Conservation (phyloP, 2,329 filamentous ascomycete species). For the Talaromyces islandicus region DNA sequence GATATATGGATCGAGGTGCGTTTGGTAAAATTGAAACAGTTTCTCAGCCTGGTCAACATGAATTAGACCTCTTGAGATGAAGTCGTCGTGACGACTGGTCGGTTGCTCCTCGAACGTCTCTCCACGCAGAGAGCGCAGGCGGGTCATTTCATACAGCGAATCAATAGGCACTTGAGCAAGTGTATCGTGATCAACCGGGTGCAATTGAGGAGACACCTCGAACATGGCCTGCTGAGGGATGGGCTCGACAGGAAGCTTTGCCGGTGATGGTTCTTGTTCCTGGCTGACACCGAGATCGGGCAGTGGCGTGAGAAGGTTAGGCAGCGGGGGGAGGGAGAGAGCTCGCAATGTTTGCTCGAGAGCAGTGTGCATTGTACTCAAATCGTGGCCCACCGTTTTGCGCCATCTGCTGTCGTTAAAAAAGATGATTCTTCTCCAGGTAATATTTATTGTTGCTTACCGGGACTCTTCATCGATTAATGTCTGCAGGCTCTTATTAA, state of each 20-base stretch:
- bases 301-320: constrained; percentile 29
- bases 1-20: constrained; percentile 43
- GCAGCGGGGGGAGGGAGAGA: constrained; percentile 32
- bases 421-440: neutral
- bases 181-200: neutral
- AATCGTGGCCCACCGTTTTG: constrained; percentile 20
- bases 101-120: constrained; percentile 20
- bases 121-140: constrained; percentile 15
- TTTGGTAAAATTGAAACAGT: constrained; percentile 37
- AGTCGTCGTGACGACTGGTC: constrained; percentile 25
- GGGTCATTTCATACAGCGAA: constrained; percentile 25
- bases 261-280: neutral
- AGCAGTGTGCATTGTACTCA: constrained; percentile 9
- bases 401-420: constrained; percentile 9
- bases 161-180: constrained; percentile 24
- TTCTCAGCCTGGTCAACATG: constrained; percentile 37
- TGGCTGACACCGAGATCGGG: constrained; percentile 11
- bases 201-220: constrained; percentile 3
- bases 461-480: constrained; percentile 39
- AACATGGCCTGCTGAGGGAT: neutral
- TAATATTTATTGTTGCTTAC: neutral
- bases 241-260: neutral
- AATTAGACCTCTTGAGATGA: constrained; percentile 41
- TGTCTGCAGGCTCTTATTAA: constrained; percentile 43
- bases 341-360: constrained; percentile 28